These are phyloP conservation scores for Penicillium decumbens DNA, from an alignment of 2,329 filamentous ascomycete species.

Conservation along the genomic window DNA sequence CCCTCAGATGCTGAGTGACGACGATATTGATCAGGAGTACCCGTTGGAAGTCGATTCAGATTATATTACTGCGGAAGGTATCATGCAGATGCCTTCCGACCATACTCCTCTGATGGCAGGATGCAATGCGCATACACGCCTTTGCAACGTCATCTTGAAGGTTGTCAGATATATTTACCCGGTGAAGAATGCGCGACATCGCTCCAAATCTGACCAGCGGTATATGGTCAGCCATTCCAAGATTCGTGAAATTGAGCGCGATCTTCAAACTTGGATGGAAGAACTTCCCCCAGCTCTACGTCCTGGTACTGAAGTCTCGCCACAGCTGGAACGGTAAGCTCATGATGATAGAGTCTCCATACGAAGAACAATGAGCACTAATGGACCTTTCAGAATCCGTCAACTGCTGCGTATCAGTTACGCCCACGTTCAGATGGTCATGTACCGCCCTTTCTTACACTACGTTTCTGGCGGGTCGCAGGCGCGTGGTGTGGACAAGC, in stretches of 20 bases:
- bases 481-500: conserved; percentile 53
- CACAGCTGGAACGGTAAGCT: conserved; percentile 69
- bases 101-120: conserved; percentile 55
- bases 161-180: conserved; percentile 62
- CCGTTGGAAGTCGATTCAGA: conserved; percentile 46
- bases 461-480: conserved; percentile 54
- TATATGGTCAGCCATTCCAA: conserved; percentile 61
- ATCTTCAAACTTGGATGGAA: conserved; percentile 60
- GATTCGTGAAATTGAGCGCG: conserved; percentile 60
- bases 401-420: conserved; percentile 61
- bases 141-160: conserved; percentile 56
- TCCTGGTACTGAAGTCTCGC: conserved; percentile 70
- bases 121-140: conserved; percentile 56
- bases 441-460: conserved; percentile 63
- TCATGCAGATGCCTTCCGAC: conserved; percentile 52
- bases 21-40: conserved; percentile 50
- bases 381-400: conserved; percentile 37
- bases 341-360: neutral
- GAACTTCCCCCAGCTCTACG: conserved; percentile 69
- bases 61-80: conserved; percentile 44
- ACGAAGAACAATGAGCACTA: conserved; percentile 2
- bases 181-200: conserved; percentile 49
- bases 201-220: conserved; percentile 48
- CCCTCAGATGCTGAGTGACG: conserved; percentile 47
- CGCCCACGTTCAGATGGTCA: conserved; percentile 60